These are phyloP conservation scores for Rosa hybrid DNA, from an alignment of 331 rosid species.

Conservation along the genomic window DNA sequence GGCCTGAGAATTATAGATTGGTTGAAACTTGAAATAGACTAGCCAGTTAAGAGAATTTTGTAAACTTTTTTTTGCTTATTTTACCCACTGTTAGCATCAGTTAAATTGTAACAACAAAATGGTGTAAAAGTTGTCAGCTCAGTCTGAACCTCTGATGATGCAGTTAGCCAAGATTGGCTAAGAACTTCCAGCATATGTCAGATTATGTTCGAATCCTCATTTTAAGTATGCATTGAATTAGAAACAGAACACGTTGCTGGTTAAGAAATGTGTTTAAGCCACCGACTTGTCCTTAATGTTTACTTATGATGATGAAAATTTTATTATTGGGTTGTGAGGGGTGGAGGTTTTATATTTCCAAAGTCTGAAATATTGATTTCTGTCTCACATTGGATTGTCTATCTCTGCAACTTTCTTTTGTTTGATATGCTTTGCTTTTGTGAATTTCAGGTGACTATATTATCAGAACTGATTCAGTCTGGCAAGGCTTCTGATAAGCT, in stretches of 20 bases:
- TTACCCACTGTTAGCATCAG: background rate
- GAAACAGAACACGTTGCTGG: background rate
- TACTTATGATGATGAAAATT: background rate
- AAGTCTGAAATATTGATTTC: background rate
- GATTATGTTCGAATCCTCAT: background rate
- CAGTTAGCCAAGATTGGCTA: background rate
- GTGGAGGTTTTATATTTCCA: background rate
- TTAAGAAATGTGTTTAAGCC: background rate
- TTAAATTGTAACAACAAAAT: background rate
- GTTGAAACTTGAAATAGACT: background rate
- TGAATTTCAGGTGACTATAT: slow-evolving; percentile 53
- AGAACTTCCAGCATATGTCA: background rate
- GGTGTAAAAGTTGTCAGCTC: background rate
- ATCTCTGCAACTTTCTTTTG: background rate
- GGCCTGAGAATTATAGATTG: background rate
- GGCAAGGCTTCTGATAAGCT: slow-evolving; percentile 61
- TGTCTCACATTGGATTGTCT: background rate
- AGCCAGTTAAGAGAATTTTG: background rate
- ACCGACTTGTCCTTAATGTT: background rate
- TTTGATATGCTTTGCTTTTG: slow-evolving; percentile 8
- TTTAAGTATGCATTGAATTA: background rate
- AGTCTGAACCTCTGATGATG: background rate
- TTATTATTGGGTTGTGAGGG: background rate
- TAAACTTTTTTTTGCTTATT: background rate
- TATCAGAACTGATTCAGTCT: slow-evolving; percentile 61